A percentile compares a stretch with the other conserved stretches of the same genome.
Evolutionary conservation across 495 filamentous ascomycete species (phyloP).

Genomic region (Xylaria curta): DNA sequence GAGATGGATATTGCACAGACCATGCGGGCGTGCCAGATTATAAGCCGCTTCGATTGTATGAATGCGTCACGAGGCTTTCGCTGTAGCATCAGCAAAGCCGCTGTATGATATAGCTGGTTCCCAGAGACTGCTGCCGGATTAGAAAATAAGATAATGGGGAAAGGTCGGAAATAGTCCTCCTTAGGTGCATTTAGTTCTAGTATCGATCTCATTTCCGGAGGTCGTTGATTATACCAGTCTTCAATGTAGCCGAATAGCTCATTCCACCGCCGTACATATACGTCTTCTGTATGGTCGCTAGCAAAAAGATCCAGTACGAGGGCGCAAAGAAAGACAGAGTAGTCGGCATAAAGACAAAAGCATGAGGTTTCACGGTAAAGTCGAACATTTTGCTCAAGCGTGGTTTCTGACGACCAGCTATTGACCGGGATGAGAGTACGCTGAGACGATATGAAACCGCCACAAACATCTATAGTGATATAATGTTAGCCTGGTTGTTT

Average conservation of each 20-base stretch:
- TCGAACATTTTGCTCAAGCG: background rate
- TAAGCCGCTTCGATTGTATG: background rate
- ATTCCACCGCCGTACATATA: background rate
- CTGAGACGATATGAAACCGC: constrained; percentile 7
- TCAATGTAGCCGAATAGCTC: constrained; percentile 11
- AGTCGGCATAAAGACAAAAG: background rate
- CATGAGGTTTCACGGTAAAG: background rate
- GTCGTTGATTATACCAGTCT: background rate
- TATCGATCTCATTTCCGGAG: constrained; percentile 5
- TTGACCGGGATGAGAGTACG: background rate
- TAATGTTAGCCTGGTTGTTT: background rate
- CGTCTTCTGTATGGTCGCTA: background rate
- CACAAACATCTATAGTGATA: background rate
- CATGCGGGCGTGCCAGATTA: background rate
- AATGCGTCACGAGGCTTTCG: background rate
- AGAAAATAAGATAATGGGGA: background rate
- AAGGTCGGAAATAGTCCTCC: background rate
- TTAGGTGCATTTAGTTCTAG: background rate
- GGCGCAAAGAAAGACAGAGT: constrained; percentile 4
- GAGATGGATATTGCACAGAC: background rate
- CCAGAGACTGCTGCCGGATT: background rate
- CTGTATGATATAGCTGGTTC: constrained; percentile 6
- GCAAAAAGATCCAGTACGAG: background rate
- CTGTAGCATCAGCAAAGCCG: constrained; percentile 7
- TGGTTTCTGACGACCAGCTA: background rate